These are phyloP conservation scores for Mycena amicta DNA, from an alignment of 768 basidiomycete species.

Conservation along the genomic window DNA sequence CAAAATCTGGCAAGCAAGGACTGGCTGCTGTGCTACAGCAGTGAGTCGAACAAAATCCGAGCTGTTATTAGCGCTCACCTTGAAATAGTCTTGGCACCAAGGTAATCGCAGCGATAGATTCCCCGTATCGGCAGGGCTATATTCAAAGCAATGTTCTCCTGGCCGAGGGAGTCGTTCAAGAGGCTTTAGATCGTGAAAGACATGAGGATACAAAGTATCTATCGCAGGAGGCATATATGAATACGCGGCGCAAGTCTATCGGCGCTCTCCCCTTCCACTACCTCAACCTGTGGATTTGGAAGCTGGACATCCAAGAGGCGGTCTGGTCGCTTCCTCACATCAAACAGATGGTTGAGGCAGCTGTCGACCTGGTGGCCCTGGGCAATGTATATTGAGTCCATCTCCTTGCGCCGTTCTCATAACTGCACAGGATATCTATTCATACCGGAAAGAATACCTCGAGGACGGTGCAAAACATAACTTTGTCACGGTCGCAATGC, in stretches of 20 bases:
- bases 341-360: slow-evolving; percentile 14
- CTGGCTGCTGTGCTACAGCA: slow-evolving; percentile 20
- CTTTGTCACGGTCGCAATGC: slow-evolving; percentile 27
- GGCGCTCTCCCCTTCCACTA: slow-evolving; percentile 21
- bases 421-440: slow-evolving; percentile 29
- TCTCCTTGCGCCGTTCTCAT: no score
- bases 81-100: slow-evolving; percentile 15
- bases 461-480: slow-evolving; percentile 27
- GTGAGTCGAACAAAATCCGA: no score
- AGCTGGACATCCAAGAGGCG: slow-evolving; percentile 15
- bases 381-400: slow-evolving; percentile 27
- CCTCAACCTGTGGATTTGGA: slow-evolving; percentile 20
- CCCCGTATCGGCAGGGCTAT: slow-evolving; percentile 14
- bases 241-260: slow-evolving; percentile 21
- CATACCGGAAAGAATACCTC: slow-evolving; percentile 27
- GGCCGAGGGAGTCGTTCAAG: slow-evolving; percentile 23
- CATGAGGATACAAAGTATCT: slow-evolving; percentile 9
- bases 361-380: slow-evolving; percentile 20
- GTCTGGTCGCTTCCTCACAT: slow-evolving; percentile 19
- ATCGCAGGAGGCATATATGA: slow-evolving; percentile 22
- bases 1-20: slow-evolving; percentile 2
- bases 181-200: slow-evolving; percentile 25
- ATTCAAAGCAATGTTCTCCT: slow-evolving; percentile 19
- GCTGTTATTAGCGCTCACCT: no score
- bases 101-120: slow-evolving; percentile 18